Base-by-base conservation (phyloP, 177 flowering plant genomes). In the Telopea speciosissima region DNA sequence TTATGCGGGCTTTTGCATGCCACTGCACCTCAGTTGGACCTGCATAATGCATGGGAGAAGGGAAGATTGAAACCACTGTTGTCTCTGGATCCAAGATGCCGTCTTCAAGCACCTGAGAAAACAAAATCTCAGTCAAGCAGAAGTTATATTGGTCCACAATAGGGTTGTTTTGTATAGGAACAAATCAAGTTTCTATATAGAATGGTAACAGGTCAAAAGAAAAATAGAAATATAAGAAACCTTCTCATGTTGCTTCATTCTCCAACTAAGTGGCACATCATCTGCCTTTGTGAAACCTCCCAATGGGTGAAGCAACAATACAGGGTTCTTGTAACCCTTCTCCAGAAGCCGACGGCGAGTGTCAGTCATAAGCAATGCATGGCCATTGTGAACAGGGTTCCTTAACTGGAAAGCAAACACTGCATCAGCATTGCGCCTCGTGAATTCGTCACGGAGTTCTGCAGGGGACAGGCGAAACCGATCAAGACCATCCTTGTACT, bases 321-420 rank as follows among this genome's bases (percentile, higher is more conserved):
- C 69, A 16, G 89, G 89, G 72, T 86, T 86, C 71, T 81, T 79
- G 74, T 86, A 84, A 16, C 89, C 89, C 87, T 84, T 84, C 52
- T 84, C 87, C 31, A 86, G 80, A 69, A 84, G 85, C 44, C 84
- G 77, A 13, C 76, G 74, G 24, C 87, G 87, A 26, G 89, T 86
- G 65, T 86, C 87, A 58, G 83, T 84, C 89, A 86, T 86, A 63
- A 86, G 75, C 72, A 84, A 67, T 64, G 89, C 89, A 74, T 86
- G 89, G 13, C 89, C 89, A 70, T 84, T 86, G 79, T 91, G 94
- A 17, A 94, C 95, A 13, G 98, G 98, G 75, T 94, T 94, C 66
- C 98, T 81, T 12, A 94, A 91, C 88, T 94, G 98, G 81, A 94
- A 94, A 21, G 98, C 97, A 79, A 94, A 94, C 54, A 94, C 97